phyloP scores from a whole-genome alignment of 805 yeast genomes.

The Ogataea wickerhamii region DNA sequence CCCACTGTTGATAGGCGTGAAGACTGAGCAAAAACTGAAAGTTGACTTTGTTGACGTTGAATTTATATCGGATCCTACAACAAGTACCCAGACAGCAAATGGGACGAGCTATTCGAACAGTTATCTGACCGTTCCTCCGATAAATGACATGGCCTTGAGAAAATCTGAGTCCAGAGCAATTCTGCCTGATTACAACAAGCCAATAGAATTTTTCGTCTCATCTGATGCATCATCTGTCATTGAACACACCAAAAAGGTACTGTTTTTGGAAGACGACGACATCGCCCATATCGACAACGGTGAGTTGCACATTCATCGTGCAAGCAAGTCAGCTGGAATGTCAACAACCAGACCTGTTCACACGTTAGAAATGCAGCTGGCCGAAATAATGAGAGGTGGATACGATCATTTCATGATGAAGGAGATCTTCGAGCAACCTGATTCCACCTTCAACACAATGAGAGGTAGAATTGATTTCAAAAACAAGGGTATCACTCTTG shows the following conservation, averaged over 20 bases:
- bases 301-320: constrained; percentile 97
- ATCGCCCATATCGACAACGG: constrained; percentile 98
- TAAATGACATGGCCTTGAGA: constrained; percentile 24
- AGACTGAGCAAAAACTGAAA: constrained; percentile 90
- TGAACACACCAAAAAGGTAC: constrained; percentile 94
- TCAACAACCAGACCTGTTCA: constrained; percentile 95
- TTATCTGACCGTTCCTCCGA: constrained; percentile 17
- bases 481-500: constrained; percentile 69
- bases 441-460: constrained; percentile 97
- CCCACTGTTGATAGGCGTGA: constrained; percentile 94
- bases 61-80: constrained; percentile 65
- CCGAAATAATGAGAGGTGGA: constrained; percentile 97
- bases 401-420: constrained; percentile 97
- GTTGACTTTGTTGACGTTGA: constrained; percentile 98
- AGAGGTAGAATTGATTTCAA: constrained; percentile 97
- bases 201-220: constrained; percentile 92
- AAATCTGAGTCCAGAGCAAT: constrained; percentile 83
- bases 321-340: constrained; percentile 79
- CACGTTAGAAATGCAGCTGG: constrained; percentile 93
- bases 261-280: constrained; percentile 96
- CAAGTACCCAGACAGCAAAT: constrained; percentile 26
- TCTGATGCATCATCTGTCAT: constrained; percentile 97
- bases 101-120: constrained; percentile 12
- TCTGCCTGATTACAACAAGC: constrained; percentile 84
- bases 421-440: constrained; percentile 98